Conservation (phyloP, 225 moss, liverwort and hornwort genomes). For the Thuidium tamariscinum region DNA sequence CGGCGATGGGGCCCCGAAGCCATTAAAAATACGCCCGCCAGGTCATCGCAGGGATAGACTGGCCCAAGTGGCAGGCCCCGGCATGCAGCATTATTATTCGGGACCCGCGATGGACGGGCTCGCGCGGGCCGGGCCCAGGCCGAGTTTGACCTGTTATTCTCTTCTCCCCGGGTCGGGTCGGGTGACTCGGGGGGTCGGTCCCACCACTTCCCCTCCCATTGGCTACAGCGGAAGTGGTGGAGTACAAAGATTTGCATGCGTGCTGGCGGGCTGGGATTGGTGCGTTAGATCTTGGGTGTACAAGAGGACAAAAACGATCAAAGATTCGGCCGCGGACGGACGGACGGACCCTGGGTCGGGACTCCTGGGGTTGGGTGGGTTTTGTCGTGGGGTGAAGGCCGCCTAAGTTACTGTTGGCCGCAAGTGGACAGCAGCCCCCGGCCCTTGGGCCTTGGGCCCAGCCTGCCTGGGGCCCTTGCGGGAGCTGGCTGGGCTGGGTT, state of each 20-base stretch:
- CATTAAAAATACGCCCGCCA: neutral
- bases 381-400: neutral
- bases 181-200: too few species aligned
- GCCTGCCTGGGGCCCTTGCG: too few species aligned
- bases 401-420: neutral
- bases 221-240: neutral
- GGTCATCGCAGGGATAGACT: neutral
- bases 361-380: neutral
- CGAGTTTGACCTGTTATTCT: neutral
- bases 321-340: neutral
- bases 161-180: neutral
- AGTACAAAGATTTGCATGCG: slow-evolving; percentile 20
- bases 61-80: neutral
- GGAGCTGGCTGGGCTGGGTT: too few species aligned
- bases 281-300: slow-evolving; percentile 5
- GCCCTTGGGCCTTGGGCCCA: neutral
- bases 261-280: neutral
- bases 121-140: neutral
- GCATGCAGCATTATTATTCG: neutral
- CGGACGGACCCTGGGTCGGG: neutral
- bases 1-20: neutral
- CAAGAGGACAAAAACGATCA: neutral
- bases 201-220: neutral
- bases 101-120: neutral
- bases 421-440: neutral